Base-by-base conservation (phyloP, 805 yeast genomes). In the Starmerella khaoyaiensis region DNA sequence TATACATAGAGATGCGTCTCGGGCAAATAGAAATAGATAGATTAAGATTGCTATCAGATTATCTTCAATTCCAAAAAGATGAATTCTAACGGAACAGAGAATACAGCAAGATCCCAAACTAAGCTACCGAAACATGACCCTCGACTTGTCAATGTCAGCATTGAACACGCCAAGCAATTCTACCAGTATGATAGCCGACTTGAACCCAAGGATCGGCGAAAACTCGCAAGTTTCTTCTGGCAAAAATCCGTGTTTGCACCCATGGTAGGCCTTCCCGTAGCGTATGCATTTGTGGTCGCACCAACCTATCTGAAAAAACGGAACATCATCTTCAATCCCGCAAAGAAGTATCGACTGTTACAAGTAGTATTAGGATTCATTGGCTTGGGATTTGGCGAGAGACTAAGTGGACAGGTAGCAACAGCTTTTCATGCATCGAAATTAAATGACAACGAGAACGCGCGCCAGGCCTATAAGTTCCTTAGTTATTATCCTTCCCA, bases 371-470 rank as follows among this genome's bases (percentile, higher is more conserved):
- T 48, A 6, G 54, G 53, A 4, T 35, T 50, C 11, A 17, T 36
- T 8, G 54, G 54, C 7, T 42, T 48, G n/a, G 48, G 46, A 17
- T 38, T 34, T 4, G 54, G 54, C 26, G 30, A 42, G 27, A 41
- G 29, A 2, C 14, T 42, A 6, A 35, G 52, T n/a, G 30, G 31
- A 4, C 38, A 29, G 21, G 28, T 46, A 7, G 47, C 46, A 27
- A 20, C 39, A 10, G 25, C 21, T 16, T 20, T 34, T 11, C 49
- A 46, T 4, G 10, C 31, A 10, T 19, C n/a, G 18, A 22, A 16
- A 17, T 38, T 46, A 28, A 24, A 25, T 11, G 30, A 33, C 19
- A 25, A 21, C 8, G 31, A 28, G 15, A 26, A 44, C 5, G 44
- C 40, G 2, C 28, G 17, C 11, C 25, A 32, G 11, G 46, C 47